phyloP scores from a whole-genome alignment of 2,329 filamentous ascomycete genomes.

The Emmonsiellopsis sp. region DNA sequence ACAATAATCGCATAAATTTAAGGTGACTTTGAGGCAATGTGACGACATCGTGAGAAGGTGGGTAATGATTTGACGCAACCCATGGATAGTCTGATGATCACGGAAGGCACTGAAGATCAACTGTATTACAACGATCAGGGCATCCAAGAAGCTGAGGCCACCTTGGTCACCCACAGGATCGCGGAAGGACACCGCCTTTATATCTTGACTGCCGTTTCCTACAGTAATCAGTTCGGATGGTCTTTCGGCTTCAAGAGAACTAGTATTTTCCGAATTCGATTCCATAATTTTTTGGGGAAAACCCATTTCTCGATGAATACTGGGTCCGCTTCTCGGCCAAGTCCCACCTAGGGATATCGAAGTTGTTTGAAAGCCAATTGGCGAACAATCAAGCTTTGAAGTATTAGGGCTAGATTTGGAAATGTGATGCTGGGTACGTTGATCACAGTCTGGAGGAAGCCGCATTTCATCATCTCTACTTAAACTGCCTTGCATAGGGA shows the following conservation, averaged over 20 bases:
- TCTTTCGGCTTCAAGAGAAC: background rate
- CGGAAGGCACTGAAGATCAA: background rate
- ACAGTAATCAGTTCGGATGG: background rate
- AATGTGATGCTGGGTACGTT: background rate
- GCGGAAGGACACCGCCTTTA: background rate
- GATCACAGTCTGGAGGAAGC: background rate
- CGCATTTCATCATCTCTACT: background rate
- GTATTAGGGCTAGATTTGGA: background rate
- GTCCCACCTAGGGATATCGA: background rate
- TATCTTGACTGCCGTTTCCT: background rate
- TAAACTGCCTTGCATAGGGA: slow-evolving; percentile 21
- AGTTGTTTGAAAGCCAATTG: too few species aligned
- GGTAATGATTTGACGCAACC: background rate
- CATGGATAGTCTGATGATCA: background rate
- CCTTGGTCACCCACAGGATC: background rate
- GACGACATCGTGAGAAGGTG: slow-evolving; percentile 1
- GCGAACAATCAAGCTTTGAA: too few species aligned
- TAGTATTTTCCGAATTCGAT: background rate
- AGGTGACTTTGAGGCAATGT: slow-evolving; percentile 2
- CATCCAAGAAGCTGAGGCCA: background rate
- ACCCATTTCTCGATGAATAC: background rate
- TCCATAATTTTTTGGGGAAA: background rate
- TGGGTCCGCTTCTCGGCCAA: background rate
- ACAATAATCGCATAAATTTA: background rate
- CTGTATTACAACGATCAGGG: background rate